Conservation (phyloP, 495 filamentous ascomycete genomes). For the Platismatia glauca region DNA sequence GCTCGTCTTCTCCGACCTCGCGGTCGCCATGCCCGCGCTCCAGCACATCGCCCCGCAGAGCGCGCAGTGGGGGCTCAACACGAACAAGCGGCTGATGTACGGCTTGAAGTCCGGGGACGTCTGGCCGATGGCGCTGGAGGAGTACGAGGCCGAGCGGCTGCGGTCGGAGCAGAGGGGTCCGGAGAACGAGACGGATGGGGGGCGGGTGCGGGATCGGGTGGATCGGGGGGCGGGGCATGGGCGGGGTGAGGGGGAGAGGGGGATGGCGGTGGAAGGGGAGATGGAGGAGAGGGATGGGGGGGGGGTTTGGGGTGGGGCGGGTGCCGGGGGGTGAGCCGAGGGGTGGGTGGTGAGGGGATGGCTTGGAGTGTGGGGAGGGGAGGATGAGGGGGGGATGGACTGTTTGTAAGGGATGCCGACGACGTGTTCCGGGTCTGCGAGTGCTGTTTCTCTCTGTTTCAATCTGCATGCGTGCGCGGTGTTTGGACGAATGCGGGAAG, state of each 20-base stretch:
- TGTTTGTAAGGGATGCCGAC: no score
- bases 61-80: not conserved
- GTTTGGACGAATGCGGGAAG: no score
- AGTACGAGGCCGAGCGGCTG: not conserved
- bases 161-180: not conserved
- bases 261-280: no score
- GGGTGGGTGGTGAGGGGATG: no score
- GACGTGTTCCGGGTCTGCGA: no score
- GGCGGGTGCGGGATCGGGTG: not conserved
- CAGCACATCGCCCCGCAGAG: not conserved
- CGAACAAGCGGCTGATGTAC: not conserved
- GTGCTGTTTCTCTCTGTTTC: no score
- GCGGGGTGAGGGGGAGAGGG: not conserved
- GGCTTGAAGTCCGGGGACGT: not conserved
- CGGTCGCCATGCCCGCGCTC: not conserved
- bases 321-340: no score
- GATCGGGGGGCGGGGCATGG: not conserved
- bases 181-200: not conserved
- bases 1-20: not conserved
- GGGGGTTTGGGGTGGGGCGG: no score
- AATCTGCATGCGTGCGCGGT: no score
- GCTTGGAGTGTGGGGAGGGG: no score
- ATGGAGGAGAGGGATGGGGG: no score
- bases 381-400: no score
- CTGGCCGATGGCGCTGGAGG: not conserved